Evolutionary conservation across 2,329 filamentous ascomycete species (phyloP), one percentile per base, ranked within the genome.

Genomic region (Paecilomyces dactylethromorphus): DNA sequence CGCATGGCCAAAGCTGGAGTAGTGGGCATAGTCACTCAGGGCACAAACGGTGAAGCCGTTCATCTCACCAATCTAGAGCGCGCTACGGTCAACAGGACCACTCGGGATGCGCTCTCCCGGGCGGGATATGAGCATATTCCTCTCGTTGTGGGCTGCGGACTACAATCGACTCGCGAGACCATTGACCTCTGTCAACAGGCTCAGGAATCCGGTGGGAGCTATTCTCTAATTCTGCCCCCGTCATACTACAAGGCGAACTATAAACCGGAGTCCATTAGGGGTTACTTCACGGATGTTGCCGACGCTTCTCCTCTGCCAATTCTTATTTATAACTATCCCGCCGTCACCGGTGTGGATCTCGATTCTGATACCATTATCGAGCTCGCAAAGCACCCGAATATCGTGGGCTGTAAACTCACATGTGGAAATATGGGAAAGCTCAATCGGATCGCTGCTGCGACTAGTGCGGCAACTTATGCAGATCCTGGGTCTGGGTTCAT

Each of bases 21-120:
- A 51, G 81, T 84, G 15, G 87, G 87, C 18, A 79, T 91, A 53
- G 84, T 86, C 53, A 88, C 86, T 2, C 87, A 89, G 69, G 88
- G 87, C 33, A 89, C 85, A 65, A 90, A 90, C 68, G 88, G 88
- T 66, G 88, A 91, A 75, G 87, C 88, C 12, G 86, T 88, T 21
- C 87, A 89, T 68, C 81, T 91, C 53, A 83, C 83, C n/a, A 85
- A 86, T 67, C 73, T 78, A 18, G 88, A 90, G 74, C 83, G 87
- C 54, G 77, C 80, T 52, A 39, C 31, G 21, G 22, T 90, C 64
- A 89, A 86, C 12, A 75, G 75, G 57, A 83, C 84, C 32, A 89
- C 87, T 3, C 83, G 87, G 54, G 79, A 81, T 60, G 85, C 86
- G 8, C 77, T 90, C 45, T 81, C 87, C 67, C 77, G 79, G 13